These are phyloP conservation scores for Colletotrichum sp. DNA, from an alignment of 2,329 filamentous ascomycete species.

Conservation along the genomic window DNA sequence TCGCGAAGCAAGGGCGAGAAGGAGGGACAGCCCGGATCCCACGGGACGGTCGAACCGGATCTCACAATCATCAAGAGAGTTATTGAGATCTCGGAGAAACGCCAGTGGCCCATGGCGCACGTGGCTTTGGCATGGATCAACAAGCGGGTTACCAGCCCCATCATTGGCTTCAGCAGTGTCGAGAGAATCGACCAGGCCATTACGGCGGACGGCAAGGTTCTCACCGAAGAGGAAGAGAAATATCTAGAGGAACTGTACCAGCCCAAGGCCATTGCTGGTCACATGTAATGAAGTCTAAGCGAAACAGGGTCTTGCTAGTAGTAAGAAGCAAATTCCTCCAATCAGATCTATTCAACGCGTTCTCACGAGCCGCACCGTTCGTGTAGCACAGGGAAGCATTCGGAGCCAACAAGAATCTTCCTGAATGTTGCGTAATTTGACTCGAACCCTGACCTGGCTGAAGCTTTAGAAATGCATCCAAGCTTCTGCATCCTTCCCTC, in stretches of 20 bases:
- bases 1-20: conserved; percentile 35
- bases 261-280: conserved; percentile 48
- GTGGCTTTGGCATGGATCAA: conserved; percentile 69
- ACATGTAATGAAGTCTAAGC: background rate
- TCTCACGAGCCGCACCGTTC: background rate
- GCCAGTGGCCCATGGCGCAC: conserved; percentile 65
- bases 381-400: background rate
- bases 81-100: conserved; percentile 63
- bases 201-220: conserved; percentile 44
- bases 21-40: conserved; percentile 24
- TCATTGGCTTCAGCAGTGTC: conserved; percentile 65
- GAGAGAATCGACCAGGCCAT: conserved; percentile 68
- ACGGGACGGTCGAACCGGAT: conserved; percentile 37
- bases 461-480: background rate
- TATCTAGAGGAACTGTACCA: conserved; percentile 68
- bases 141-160: conserved; percentile 59
- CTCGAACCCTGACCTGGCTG: background rate
- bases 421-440: background rate
- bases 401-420: background rate
- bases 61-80: conserved; percentile 36
- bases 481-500: background rate
- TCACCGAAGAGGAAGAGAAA: conserved; percentile 63
- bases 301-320: background rate
- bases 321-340: background rate
- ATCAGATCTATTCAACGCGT: background rate